Evolutionary conservation across 306 rosid genomes (phyloP), one percentile per base, ranked within the genome.

Genomic region (Chamaecrista fasciculata): DNA sequence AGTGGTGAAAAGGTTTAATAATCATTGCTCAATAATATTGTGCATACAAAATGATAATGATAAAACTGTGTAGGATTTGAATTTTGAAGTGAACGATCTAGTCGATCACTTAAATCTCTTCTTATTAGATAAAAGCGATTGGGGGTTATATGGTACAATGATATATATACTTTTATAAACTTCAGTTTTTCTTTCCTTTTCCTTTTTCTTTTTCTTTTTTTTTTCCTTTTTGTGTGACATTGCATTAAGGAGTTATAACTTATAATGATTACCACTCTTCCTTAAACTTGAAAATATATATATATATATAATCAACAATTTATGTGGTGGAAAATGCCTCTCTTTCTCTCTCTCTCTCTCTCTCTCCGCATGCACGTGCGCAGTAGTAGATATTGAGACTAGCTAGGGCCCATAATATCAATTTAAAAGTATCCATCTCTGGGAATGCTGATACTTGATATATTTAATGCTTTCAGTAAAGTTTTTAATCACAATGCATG

Each of bases 291-390:
- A 3, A 4, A 29, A 36, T 56, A 15, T 28, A 57, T 57, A 10
- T 31, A 57, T 29, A n/a, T 18, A 16, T 8, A 8, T 63, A 63
- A 25, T 24, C 33, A 64, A 42, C 25, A 26, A 42, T 64, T 25
- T 26, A 64, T 64, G 55, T 64, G 69, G 55, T 44, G 55, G 55
- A 43, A 64, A 64, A 12, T 64, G 69, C 69, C 42, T 15, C 26
- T 48, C 58, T 51, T 8, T 9, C 14, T 39, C 44, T 39, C 1
- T 39, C 23, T n/a, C 8, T 21, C 39, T 63, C 34, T 34, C 40
- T 70, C 39, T 19, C 20, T 50, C 25, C 71, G 26, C 71, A 67
- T 34, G 70, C 71, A 67, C 64, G 70, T 58, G 82, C 64, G 82
- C 64, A 67, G 59, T 18, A 63, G 50, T 31, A 28, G 52, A 40